A percentile compares a stretch with the other conserved stretches of the same genome.
phyloP scores from a whole-genome alignment of 768 basidiomycete genomes.

The Lentinus brumalis region DNA sequence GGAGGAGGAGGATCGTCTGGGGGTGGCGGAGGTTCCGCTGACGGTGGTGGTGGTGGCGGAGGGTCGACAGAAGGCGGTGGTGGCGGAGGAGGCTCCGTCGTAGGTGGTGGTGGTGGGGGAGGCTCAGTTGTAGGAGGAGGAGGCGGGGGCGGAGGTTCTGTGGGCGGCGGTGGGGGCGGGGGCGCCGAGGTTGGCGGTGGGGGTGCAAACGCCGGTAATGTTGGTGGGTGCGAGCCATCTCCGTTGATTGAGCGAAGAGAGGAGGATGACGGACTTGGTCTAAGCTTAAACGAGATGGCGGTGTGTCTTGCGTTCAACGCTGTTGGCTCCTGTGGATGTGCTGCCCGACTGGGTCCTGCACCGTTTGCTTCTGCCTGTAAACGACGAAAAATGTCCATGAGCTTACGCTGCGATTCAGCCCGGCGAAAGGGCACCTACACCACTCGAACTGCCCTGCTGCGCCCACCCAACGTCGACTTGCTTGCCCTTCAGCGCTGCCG shows the following conservation, averaged over 20 bases:
- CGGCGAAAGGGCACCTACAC: slow-evolving; percentile 16
- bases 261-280: slow-evolving; percentile 29
- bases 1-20: slow-evolving; percentile 10
- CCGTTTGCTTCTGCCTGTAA: slow-evolving; percentile 25
- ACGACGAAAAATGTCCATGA: slow-evolving; percentile 12
- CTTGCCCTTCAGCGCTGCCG: slow-evolving; percentile 43
- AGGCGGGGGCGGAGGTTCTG: slow-evolving; percentile 28
- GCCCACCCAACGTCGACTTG: slow-evolving; percentile 40
- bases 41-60: slow-evolving; percentile 23
- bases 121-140: slow-evolving; percentile 28
- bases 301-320: slow-evolving; percentile 24
- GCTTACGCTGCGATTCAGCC: slow-evolving; percentile 17
- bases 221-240: slow-evolving; percentile 30
- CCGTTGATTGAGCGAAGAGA: slow-evolving; percentile 16
- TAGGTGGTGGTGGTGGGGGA: slow-evolving; percentile 30
- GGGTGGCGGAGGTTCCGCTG: slow-evolving; percentile 24
- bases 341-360: slow-evolving; percentile 25
- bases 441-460: slow-evolving; percentile 33
- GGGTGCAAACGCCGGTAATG: slow-evolving; percentile 30
- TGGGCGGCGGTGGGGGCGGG: slow-evolving; percentile 33
- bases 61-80: slow-evolving; percentile 27
- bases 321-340: slow-evolving; percentile 21
- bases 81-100: slow-evolving; percentile 26
- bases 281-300: slow-evolving; percentile 30
- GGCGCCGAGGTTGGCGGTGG: slow-evolving; percentile 31